Evolutionary conservation across 2,329 filamentous ascomycete species (phyloP).

Genomic region (Scytalidium sp.): DNA sequence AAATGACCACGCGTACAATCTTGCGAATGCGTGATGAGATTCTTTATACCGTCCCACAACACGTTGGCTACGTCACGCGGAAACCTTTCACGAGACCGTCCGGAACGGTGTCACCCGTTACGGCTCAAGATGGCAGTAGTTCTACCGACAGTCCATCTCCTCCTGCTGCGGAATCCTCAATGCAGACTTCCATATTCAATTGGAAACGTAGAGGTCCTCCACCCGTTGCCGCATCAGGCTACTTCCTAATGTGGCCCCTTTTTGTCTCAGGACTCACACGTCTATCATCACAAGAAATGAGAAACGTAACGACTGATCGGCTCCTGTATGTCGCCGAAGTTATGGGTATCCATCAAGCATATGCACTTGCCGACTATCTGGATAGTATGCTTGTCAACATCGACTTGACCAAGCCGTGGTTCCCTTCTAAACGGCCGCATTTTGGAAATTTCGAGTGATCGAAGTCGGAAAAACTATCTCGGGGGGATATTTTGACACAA

Average conservation of each 20-base stretch:
- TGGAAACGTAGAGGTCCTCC: not conserved
- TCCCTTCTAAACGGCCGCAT: not conserved
- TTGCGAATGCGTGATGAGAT: slow-evolving; percentile 17
- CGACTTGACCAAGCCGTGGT: not conserved
- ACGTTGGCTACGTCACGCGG: slow-evolving; percentile 7
- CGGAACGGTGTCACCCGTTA: not conserved
- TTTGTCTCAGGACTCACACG: slow-evolving; percentile 10
- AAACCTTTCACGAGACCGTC: slow-evolving; percentile 8
- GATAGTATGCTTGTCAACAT: not conserved
- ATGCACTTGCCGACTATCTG: slow-evolving; percentile 38
- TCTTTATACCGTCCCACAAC: slow-evolving; percentile 15
- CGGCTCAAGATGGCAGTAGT: not conserved
- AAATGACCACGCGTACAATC: slow-evolving; percentile 16
- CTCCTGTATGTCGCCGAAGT: slow-evolving; percentile 50
- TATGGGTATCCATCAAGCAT: slow-evolving; percentile 53
- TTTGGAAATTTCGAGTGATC: too few relatives aligned
- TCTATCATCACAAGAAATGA: not conserved
- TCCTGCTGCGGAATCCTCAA: not conserved
- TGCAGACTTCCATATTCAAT: not conserved
- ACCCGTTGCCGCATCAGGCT: slow-evolving; percentile 7
- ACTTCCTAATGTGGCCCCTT: slow-evolving; percentile 17
- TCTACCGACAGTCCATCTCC: not conserved
- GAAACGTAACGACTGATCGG: slow-evolving; percentile 17
- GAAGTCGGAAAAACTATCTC: too few relatives aligned
- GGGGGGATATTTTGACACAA: too few relatives aligned